phyloP scores from a whole-genome alignment of 768 basidiomycete species.

The Xerocomus potaroensis region DNA sequence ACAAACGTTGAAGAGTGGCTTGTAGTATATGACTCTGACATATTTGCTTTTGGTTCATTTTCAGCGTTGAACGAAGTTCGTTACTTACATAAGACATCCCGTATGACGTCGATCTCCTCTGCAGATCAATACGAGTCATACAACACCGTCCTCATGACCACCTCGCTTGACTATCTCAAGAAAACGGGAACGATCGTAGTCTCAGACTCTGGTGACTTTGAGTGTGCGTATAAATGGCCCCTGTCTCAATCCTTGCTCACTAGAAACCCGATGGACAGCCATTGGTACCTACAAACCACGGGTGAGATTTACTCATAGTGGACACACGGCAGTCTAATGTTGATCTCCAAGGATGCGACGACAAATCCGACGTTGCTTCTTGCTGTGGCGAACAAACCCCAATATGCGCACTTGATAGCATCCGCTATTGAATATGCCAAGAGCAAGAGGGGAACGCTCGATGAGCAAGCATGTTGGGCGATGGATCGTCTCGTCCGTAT shows the following conservation, averaged over 20 bases:
- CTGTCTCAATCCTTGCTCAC: too few species aligned
- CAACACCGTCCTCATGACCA: slow-evolving; percentile 58
- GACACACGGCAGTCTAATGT: slow-evolving; percentile 7
- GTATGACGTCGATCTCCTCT: too few species aligned
- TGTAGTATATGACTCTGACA: too few species aligned
- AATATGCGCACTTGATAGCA: slow-evolving; percentile 79
- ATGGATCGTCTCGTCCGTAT: slow-evolving; percentile 80
- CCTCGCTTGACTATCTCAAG: slow-evolving; percentile 80
- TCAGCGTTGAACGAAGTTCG: too few species aligned
- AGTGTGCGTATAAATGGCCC: slow-evolving; percentile 42
- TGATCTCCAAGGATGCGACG: slow-evolving; percentile 74
- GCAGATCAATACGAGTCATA: too few species aligned
- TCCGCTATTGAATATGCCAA: slow-evolving; percentile 71
- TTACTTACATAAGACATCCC: too few species aligned
- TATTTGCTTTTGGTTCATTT: too few species aligned
- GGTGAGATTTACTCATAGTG: slow-evolving; percentile 42
- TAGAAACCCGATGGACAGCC: too few species aligned
- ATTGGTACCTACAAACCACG: slow-evolving; percentile 97
- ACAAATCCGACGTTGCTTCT: slow-evolving; percentile 97
- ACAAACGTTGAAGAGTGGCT: too few species aligned
- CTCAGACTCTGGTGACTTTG: slow-evolving; percentile 96
- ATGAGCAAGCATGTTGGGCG: slow-evolving; percentile 73
- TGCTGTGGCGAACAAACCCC: slow-evolving; percentile 85
- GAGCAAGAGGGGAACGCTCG: slow-evolving; percentile 72
- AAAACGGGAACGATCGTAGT: slow-evolving; percentile 93